phyloP scores from a whole-genome alignment of 257 asterid species.

The Ligustrum vulgare region DNA sequence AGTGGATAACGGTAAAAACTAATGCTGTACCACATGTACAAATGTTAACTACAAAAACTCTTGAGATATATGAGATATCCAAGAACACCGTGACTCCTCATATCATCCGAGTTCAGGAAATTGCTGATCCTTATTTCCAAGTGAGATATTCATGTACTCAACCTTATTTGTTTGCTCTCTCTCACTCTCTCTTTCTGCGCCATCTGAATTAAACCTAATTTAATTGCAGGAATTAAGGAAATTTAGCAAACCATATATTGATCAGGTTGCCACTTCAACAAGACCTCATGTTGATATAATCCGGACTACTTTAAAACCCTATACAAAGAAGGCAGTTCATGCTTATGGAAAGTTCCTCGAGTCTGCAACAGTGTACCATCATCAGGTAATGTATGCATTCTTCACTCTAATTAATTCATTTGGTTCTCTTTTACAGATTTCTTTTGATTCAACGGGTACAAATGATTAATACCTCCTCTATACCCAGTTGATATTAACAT shows the following conservation, averaged over 20 bases:
- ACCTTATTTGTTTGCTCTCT: conserved; percentile 12
- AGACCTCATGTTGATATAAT: conserved; percentile 80
- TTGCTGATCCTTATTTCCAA: conserved; percentile 74
- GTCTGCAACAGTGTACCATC: conserved; percentile 75
- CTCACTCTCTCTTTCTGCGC: not conserved
- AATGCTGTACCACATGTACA: conserved; percentile 68
- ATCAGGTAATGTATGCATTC: conserved; percentile 48
- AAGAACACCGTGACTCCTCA: conserved; percentile 66
- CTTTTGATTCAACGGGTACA: not conserved
- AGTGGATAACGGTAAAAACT: conserved; percentile 62
- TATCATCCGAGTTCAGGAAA: conserved; percentile 63
- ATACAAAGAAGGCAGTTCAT: conserved; percentile 54
- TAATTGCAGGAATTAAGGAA: conserved; percentile 64
- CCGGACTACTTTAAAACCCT: conserved; percentile 54
- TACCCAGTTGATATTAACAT: not conserved
- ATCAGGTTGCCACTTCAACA: conserved; percentile 79
- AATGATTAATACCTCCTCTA: not conserved
- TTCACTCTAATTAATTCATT: not conserved
- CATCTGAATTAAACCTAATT: conserved; percentile 27
- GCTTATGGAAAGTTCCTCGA: conserved; percentile 71
- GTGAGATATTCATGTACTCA: conserved; percentile 33
- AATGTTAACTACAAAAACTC: conserved; percentile 47
- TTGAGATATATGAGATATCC: conserved; percentile 65
- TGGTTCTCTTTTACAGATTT: not conserved
- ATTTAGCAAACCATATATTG: conserved; percentile 75